These are phyloP conservation scores for Elongisporangium anandrum DNA, from an alignment of 352 stramenopile genomes.

Conservation along the genomic window DNA sequence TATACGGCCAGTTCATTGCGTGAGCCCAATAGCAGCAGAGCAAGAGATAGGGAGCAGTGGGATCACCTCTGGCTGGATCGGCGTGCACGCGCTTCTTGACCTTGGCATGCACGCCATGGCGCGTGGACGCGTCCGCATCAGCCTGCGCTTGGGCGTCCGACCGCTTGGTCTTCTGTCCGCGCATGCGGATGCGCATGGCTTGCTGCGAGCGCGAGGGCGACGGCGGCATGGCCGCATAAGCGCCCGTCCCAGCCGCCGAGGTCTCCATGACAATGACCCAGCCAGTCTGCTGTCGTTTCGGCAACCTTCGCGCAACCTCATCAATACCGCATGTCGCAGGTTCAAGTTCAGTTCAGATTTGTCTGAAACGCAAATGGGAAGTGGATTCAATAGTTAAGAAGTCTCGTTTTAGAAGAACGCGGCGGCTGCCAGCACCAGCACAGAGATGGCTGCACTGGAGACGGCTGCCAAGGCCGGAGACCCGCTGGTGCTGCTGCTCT, in stretches of 20 bases:
- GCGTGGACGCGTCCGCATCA: constrained; percentile 7
- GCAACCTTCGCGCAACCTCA: not conserved
- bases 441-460: not conserved
- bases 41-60: not conserved
- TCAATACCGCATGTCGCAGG: not conserved
- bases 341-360: not conserved
- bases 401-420: not conserved
- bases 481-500: not conserved
- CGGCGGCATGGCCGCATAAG: constrained; percentile 21
- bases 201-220: constrained; percentile 18
- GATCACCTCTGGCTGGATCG: constrained; percentile 20
- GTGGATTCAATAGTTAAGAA: not conserved
- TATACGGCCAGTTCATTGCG: not conserved
- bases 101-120: constrained; percentile 12
- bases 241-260: constrained; percentile 4
- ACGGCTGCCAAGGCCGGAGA: not conserved
- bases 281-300: not conserved
- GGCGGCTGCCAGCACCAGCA: not conserved
- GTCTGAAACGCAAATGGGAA: not conserved
- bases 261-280: not conserved
- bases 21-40: not conserved
- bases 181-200: constrained; percentile 32
- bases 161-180: constrained; percentile 14
- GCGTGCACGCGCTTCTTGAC: constrained; percentile 35
- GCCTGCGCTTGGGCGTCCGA: constrained; percentile 10